A percentile compares a stretch with the other conserved stretches of the same genome.
phyloP scores from a whole-genome alignment of 257 asterid genomes.

The Solanum pinnatisectum region DNA sequence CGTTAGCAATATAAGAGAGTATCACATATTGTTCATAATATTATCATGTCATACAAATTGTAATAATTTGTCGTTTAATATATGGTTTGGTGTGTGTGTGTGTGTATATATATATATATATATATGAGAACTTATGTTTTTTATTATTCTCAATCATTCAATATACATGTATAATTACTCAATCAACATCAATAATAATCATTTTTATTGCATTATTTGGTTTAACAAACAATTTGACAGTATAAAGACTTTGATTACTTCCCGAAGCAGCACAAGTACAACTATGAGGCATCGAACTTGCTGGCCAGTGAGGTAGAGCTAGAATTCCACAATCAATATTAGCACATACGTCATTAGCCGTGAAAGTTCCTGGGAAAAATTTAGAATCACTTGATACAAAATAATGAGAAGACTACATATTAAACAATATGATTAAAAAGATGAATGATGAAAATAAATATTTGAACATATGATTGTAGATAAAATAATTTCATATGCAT shows the following conservation, averaged over 20 bases:
- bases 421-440: background rate
- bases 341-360: background rate
- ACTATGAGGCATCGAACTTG: background rate
- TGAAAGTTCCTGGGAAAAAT: background rate
- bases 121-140: too few relatives aligned
- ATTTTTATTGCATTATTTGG: background rate
- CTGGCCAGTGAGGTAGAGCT: background rate
- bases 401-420: background rate
- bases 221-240: background rate
- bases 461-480: background rate
- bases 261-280: background rate
- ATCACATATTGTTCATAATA: too few relatives aligned
- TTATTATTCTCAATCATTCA: too few relatives aligned
- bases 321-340: background rate
- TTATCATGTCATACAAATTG: too few relatives aligned
- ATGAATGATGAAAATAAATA: background rate
- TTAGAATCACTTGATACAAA: background rate
- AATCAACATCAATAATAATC: background rate
- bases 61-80: too few relatives aligned
- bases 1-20: too few relatives aligned
- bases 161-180: background rate
- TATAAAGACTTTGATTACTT: background rate
- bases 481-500: background rate
- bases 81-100: too few relatives aligned
- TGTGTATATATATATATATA: too few relatives aligned